Conservation (phyloP, 2,329 filamentous ascomycete species). For the Fusarium avenaceum region DNA sequence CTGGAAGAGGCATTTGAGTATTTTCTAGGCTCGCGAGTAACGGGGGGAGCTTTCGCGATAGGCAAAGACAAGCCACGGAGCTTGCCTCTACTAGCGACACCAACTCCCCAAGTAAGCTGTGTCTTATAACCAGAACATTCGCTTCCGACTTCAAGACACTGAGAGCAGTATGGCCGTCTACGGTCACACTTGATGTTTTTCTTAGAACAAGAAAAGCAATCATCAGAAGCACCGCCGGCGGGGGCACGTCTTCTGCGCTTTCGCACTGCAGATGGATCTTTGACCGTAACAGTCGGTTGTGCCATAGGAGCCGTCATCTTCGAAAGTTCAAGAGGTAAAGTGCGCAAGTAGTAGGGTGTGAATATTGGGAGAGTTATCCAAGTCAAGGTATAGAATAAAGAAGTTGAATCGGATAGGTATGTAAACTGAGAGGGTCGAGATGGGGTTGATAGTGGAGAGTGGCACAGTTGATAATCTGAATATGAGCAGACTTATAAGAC, state of each 20-base stretch:
- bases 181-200: slow-evolving; percentile 89
- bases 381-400: slow-evolving; percentile 7
- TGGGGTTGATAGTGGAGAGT: slow-evolving; percentile 18
- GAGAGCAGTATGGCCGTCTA: slow-evolving; percentile 92
- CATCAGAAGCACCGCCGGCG: slow-evolving; percentile 88
- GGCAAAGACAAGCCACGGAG: slow-evolving; percentile 87
- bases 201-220: slow-evolving; percentile 94
- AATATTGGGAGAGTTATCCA: slow-evolving; percentile 24
- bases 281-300: slow-evolving; percentile 60
- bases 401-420: slow-evolving; percentile 30
- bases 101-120: slow-evolving; percentile 95
- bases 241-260: slow-evolving; percentile 90
- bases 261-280: slow-evolving; percentile 66
- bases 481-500: slow-evolving; percentile 21
- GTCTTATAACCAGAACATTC: slow-evolving; percentile 98
- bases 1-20: slow-evolving; percentile 58
- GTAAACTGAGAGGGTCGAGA: slow-evolving; percentile 18
- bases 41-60: slow-evolving; percentile 72
- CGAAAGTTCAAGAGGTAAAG: slow-evolving; percentile 16
- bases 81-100: slow-evolving; percentile 95
- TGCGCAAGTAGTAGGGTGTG: slow-evolving; percentile 15
- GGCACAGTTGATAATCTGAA: slow-evolving; percentile 15
- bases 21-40: slow-evolving; percentile 65
- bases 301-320: slow-evolving; percentile 65
- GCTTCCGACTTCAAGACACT: slow-evolving; percentile 90